phyloP scores from a whole-genome alignment of 441 rosid species.

The Arabidopsis hybrid region DNA sequence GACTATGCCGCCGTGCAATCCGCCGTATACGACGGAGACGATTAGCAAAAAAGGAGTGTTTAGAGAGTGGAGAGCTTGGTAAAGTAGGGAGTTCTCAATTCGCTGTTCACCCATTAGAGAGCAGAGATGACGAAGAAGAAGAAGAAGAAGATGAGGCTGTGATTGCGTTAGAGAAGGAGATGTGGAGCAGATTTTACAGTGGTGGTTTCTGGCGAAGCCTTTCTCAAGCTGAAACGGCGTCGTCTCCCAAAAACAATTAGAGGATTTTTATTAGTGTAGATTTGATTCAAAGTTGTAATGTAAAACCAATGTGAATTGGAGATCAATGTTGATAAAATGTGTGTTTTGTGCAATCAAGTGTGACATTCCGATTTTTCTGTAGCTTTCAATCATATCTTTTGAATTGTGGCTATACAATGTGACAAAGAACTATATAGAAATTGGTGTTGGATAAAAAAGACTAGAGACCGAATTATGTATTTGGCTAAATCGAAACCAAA shows the following conservation, averaged over 20 bases:
- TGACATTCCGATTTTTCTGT: not conserved
- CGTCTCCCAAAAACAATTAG: not conserved
- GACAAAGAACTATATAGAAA: not conserved
- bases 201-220: conserved; percentile 82
- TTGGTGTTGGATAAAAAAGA: not conserved
- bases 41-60: conserved; percentile 32
- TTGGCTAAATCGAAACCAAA: not conserved
- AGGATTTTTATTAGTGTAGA: not conserved
- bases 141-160: conserved; percentile 49
- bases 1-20: conserved; percentile 51
- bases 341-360: conserved; percentile 1
- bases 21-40: conserved; percentile 40
- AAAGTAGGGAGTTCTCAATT: conserved; percentile 38
- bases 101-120: conserved; percentile 39
- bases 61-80: conserved; percentile 27
- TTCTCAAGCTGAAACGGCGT: conserved; percentile 56
- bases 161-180: conserved; percentile 67
- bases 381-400: conserved; percentile 4
- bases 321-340: not conserved
- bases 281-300: not conserved
- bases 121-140: conserved; percentile 37
- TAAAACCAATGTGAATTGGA: conserved; percentile 20
- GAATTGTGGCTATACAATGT: not conserved
- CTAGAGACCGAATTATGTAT: not conserved
- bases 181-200: conserved; percentile 67